phyloP scores from a whole-genome alignment of 192 early-diverging fungal genomes.

The Coemansia sp. region DNA sequence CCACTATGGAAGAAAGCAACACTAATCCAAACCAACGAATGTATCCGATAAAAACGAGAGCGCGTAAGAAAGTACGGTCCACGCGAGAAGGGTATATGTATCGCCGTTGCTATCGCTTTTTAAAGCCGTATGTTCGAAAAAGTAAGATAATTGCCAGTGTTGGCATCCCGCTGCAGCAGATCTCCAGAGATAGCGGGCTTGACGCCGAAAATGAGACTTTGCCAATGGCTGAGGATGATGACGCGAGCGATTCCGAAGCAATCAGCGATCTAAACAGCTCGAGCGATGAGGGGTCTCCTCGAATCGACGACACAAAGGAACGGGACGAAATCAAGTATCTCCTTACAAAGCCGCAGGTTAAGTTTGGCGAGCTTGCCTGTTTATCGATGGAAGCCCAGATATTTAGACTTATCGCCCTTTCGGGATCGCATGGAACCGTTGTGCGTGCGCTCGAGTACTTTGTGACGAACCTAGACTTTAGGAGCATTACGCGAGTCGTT shows the following conservation, averaged over 20 bases:
- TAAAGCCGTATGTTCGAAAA: constrained; percentile 34
- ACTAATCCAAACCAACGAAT: not conserved
- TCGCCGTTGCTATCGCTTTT: constrained; percentile 42
- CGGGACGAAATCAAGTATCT: constrained; percentile 36
- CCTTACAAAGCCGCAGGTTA: constrained; percentile 27
- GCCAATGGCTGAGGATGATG: constrained; percentile 10
- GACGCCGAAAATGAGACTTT: not conserved
- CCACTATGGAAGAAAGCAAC: not conserved
- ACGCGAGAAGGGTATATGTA: constrained; percentile 19
- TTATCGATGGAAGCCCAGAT: constrained; percentile 40
- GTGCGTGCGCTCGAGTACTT: constrained; percentile 20
- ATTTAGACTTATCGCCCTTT: constrained; percentile 41
- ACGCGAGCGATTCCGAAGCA: constrained; percentile 11
- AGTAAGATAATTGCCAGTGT: constrained; percentile 10
- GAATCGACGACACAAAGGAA: constrained; percentile 25
- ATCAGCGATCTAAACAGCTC: constrained; percentile 9
- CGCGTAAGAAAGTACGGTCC: not conserved
- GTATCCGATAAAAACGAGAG: not conserved
- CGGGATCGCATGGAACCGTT: constrained; percentile 35
- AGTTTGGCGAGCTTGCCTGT: constrained; percentile 15
- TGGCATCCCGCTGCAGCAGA: constrained; percentile 30
- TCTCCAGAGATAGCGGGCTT: not conserved
- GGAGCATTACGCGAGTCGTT: constrained; percentile 16
- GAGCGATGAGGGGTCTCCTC: constrained; percentile 26
- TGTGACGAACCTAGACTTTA: not conserved